Conservation (phyloP, 352 stramenopile genomes). For the Phytophthora cajani region DNA sequence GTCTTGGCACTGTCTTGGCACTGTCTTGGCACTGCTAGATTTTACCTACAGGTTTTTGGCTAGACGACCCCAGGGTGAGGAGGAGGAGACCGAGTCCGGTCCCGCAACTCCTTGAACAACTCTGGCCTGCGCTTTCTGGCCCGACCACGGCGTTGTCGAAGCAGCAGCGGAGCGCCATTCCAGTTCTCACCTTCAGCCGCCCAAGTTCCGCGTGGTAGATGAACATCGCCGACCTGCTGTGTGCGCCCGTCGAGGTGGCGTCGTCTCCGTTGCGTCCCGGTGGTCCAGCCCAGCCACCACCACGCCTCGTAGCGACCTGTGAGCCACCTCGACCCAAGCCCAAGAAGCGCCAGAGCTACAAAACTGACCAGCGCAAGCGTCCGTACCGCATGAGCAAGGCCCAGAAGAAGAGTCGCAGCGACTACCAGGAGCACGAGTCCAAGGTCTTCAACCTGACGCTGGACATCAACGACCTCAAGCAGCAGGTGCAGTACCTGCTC, state of each 20-base stretch:
- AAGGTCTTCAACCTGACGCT: conserved; percentile 34
- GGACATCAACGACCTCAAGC: conserved; percentile 39
- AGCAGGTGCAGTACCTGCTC: conserved; percentile 37
- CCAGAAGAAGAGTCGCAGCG: conserved; percentile 18
- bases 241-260: conserved; percentile 11
- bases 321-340: conserved; percentile 5
- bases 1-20: neutral
- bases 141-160: neutral
- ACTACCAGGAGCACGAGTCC: conserved; percentile 28
- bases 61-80: no score
- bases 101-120: neutral
- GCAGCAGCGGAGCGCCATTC: conserved; percentile 1
- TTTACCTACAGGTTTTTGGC: no score
- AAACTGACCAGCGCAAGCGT: conserved; percentile 28
- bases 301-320: conserved; percentile 6
- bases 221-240: conserved; percentile 26
- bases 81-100: neutral
- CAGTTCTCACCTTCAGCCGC: neutral
- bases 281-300: neutral
- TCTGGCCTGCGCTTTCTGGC: conserved; percentile 11
- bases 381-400: conserved; percentile 33
- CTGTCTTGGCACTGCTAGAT: neutral
- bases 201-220: conserved; percentile 1
- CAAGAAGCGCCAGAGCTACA: conserved; percentile 14
- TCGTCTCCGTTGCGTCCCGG: neutral